Base-by-base conservation (phyloP, 768 basidiomycete genomes). In the Kwoniella dejecticola region DNA sequence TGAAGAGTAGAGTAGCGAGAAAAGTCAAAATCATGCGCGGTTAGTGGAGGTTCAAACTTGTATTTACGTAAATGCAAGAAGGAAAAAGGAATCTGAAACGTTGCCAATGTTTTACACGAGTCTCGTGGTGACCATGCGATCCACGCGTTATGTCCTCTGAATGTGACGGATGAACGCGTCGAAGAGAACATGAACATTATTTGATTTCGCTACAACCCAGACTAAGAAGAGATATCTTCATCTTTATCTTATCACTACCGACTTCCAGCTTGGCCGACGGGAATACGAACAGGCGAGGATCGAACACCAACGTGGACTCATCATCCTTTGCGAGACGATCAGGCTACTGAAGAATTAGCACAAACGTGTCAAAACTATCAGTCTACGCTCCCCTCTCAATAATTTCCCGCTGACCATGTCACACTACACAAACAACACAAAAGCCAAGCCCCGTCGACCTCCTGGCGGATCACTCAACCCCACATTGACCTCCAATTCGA, bases 371-470 rank as follows among this genome's bases (percentile, higher is more conserved):
- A n/a, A n/a, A n/a, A n/a, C n/a, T n/a, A n/a, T n/a, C n/a, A n/a
- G n/a, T n/a, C n/a, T n/a, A n/a, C n/a, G n/a, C n/a, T n/a, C n/a
- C n/a, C n/a, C n/a, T n/a, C n/a, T n/a, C n/a, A n/a, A n/a, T n/a
- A n/a, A n/a, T n/a, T n/a, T n/a, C n/a, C n/a, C n/a, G 7, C 17
- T 24, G 13, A 17, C 15, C 15, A 62, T 62, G 60, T 62, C 60
- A 1, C 60, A 62, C 46, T 62, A 62, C 15, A 46, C 52, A 44
- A 62, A 62, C 46, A 54, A 62, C 15, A 46, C 52, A 44, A 62
- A 62, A 44, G 52, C 60, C 1, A 62, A 62, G 55, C 45, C 60
- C 17, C 60, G 52, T 13, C 52, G 60, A 0, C 27, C 29, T 4
- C 60, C 53, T 1, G 17, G 26, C 21, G 26, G 17, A 13, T 17